Conservation (phyloP, 169 alveolate genomes). For the Perkinsus olseni region DNA sequence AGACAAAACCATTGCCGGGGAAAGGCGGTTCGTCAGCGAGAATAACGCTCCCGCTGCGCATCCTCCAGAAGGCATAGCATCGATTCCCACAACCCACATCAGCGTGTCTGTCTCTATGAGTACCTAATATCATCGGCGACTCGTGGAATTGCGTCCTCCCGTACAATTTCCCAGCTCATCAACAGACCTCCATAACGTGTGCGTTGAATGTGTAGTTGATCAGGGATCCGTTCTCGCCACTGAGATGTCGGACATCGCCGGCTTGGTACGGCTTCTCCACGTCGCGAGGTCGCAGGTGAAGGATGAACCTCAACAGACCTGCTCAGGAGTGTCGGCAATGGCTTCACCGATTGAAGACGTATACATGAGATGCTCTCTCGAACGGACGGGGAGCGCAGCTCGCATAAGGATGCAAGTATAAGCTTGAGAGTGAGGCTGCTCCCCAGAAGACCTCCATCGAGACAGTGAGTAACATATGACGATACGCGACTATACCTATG, state of each 20-base stretch:
- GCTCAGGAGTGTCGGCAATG: too few relatives aligned
- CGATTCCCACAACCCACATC: background rate
- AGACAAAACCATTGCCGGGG: background rate
- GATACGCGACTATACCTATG: constrained; percentile 38
- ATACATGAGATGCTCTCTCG: background rate
- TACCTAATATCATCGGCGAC: background rate
- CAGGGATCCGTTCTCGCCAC: too few relatives aligned
- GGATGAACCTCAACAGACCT: too few relatives aligned
- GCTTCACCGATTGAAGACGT: too few relatives aligned
- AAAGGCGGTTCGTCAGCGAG: too few relatives aligned
- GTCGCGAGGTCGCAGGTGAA: too few relatives aligned
- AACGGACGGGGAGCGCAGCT: background rate
- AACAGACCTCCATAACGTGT: too few relatives aligned
- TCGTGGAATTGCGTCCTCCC: too few relatives aligned
- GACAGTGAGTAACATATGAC: constrained; percentile 34
- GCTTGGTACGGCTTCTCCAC: too few relatives aligned
- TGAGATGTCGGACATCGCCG: too few relatives aligned
- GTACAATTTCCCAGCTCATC: too few relatives aligned
- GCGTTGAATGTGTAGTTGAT: too few relatives aligned
- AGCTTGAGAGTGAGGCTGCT: constrained; percentile 33
- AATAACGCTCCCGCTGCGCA: background rate
- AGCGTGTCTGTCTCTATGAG: background rate
- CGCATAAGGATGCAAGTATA: background rate
- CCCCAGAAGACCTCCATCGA: constrained; percentile 46
- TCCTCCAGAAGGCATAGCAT: background rate